Evolutionary conservation across 306 rosid species (phyloP), one percentile per base, ranked within the genome.

Genomic region (Castanospermum australe): DNA sequence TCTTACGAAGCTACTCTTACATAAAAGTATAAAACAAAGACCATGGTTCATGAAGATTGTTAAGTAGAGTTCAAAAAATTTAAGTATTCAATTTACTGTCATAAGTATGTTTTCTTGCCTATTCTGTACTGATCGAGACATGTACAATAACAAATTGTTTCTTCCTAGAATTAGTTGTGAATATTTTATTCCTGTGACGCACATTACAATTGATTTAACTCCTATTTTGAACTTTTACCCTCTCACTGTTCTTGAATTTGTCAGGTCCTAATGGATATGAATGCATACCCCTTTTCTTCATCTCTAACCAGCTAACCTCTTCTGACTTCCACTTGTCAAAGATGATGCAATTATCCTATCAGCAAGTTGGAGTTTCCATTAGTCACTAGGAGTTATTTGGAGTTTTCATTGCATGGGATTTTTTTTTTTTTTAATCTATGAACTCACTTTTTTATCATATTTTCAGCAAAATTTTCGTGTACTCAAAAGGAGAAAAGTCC

Each of bases 281-380:
- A 10, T 72, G 36, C 66, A 30, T 36, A 11, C 68, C 45, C 30
- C 38, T 75, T 42, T 76, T 71, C 65, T 62, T 82, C 28, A 62
- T 47, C 20, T 68, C 32, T 62, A 63, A 62, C 42, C 36, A 36
- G 32, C 39, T n/a, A 50, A 17, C 5, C 33, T 62, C 41, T 14
- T n/a, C 11, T 28, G 63, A 60, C 44, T 62, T 35, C 45, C 44
- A 22, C 44, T 57, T 61, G 21, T 33, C 7, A 60, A 12, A 28
- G 21, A 56, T 56, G 78, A 42, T 59, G 55, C 70, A n/a, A 9
- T 59, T 30, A 14, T 21, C 61, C 17, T 39, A 7, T 41, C 69
- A 12, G 17, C 7, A 42, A 42, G 15, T 12, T 41, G 17, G 14
- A 20, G 72, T 15, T 15, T 32, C 36, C 64, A 30, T 75, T 75